Evolutionary conservation across 1,284 basidiomycete genomes (phyloP).

Genomic region (Heterobasidion occidentale): DNA sequence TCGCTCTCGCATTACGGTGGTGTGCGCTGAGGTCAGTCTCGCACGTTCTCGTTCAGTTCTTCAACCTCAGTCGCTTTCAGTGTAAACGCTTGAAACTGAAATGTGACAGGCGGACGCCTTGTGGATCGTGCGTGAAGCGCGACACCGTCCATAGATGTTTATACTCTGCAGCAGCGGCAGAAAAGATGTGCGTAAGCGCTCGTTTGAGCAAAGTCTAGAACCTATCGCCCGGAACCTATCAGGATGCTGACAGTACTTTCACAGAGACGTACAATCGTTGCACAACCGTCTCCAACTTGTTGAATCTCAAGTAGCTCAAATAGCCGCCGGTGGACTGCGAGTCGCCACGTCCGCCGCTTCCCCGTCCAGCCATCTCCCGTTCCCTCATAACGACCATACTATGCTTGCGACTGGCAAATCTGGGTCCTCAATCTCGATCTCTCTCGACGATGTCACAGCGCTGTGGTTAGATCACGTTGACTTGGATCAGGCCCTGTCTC

Average conservation of each 20-base stretch:
- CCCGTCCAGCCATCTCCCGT: slow-evolving; percentile 19
- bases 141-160: slow-evolving; percentile 65
- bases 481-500: slow-evolving; percentile 19
- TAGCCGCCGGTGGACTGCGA: slow-evolving; percentile 21
- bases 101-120: slow-evolving; percentile 70
- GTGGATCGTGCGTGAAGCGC: slow-evolving; percentile 68
- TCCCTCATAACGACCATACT: slow-evolving; percentile 29
- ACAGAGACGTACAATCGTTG: slow-evolving; percentile 68
- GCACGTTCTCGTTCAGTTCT: slow-evolving; percentile 6
- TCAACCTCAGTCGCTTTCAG: slow-evolving; percentile 25
- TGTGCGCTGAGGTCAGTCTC: slow-evolving; percentile 65
- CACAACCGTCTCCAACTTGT: slow-evolving; percentile 69
- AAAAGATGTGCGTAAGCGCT: slow-evolving; percentile 59
- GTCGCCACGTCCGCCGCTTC: slow-evolving; percentile 15
- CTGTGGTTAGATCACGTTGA: slow-evolving; percentile 53
- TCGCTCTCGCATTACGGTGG: slow-evolving; percentile 72
- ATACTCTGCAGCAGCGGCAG: slow-evolving; percentile 72
- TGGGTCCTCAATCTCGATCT: slow-evolving; percentile 45
- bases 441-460: slow-evolving; percentile 45
- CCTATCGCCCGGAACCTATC: no score
- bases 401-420: slow-evolving; percentile 30
- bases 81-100: slow-evolving; percentile 79
- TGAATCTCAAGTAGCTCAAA: slow-evolving; percentile 41
- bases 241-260: background rate
- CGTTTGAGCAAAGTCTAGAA: background rate